Evolutionary conservation across 148 eudicot species (phyloP).

Genomic region (Chenopodium album): DNA sequence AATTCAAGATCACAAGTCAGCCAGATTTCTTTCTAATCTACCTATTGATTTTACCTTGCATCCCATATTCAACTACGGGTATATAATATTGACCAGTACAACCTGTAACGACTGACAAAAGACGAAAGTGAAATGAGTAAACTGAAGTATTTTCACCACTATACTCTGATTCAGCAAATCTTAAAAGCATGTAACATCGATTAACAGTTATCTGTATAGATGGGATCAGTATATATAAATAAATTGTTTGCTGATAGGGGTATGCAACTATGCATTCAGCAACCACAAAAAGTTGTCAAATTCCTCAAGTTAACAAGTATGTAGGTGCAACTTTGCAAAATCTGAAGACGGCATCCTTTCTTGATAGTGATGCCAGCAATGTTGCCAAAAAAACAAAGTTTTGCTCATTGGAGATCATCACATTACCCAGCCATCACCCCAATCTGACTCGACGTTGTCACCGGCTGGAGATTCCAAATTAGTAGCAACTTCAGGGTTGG

Average conservation of each 20-base stretch:
- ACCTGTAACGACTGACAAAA: background rate
- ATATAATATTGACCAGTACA: background rate
- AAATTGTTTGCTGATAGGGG: slow-evolving; percentile 8
- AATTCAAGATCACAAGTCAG: background rate
- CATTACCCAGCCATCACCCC: slow-evolving; percentile 46
- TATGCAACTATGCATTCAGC: slow-evolving; percentile 13
- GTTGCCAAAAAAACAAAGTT: slow-evolving; percentile 2
- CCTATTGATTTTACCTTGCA: background rate
- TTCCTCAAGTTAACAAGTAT: slow-evolving; percentile 13
- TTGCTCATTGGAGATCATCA: background rate
- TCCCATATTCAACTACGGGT: background rate
- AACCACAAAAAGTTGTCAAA: slow-evolving; percentile 11
- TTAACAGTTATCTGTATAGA: slow-evolving; percentile 14
- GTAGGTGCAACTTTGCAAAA: slow-evolving; percentile 22
- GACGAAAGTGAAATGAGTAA: background rate
- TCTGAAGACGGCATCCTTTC: slow-evolving; percentile 16
- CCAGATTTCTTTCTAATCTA: background rate
- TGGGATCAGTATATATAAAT: slow-evolving; percentile 9
- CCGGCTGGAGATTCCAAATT: slow-evolving; percentile 17
- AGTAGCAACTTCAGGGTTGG: slow-evolving; percentile 28
- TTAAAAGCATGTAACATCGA: slow-evolving; percentile 10
- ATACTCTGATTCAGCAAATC: slow-evolving; percentile 11
- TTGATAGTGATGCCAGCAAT: slow-evolving; percentile 11
- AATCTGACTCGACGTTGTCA: slow-evolving; percentile 26
- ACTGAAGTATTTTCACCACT: background rate